Evolutionary conservation across 116 monocot species (phyloP).

Genomic region (Posidonia oceanica): DNA sequence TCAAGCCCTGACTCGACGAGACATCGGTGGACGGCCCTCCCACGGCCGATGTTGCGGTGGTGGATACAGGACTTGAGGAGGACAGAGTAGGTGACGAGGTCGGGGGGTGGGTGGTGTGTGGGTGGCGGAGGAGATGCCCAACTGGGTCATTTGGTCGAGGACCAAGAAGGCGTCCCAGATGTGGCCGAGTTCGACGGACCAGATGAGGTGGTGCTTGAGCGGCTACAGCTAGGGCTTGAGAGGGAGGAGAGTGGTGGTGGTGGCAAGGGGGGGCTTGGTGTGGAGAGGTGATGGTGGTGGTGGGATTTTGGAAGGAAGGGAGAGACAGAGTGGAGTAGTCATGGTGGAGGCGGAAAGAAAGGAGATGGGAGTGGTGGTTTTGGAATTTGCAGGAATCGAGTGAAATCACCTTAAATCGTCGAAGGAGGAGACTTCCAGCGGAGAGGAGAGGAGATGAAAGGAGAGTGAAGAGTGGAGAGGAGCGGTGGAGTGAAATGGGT

Average conservation of each 20-base stretch:
- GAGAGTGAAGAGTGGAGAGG: no score
- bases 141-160: slow-evolving; percentile 25
- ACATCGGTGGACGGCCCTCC: slow-evolving; percentile 37
- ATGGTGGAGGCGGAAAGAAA: neutral
- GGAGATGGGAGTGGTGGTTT: neutral
- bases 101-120: no score
- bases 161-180: slow-evolving; percentile 23
- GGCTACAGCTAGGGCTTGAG: slow-evolving; percentile 11
- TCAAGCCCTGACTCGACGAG: slow-evolving; percentile 31
- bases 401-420: no score
- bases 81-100: slow-evolving; percentile 37
- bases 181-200: slow-evolving; percentile 21
- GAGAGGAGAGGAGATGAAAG: no score
- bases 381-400: no score
- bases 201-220: slow-evolving; percentile 27
- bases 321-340: slow-evolving; percentile 1
- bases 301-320: slow-evolving; percentile 15
- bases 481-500: no score
- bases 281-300: neutral
- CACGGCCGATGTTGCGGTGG: slow-evolving; percentile 31
- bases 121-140: no score
- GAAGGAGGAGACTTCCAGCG: no score
- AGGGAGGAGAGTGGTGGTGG: no score
- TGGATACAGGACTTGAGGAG: slow-evolving; percentile 70
- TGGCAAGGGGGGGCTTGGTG: neutral